A percentile compares a stretch with the other conserved stretches of the same genome.
Evolutionary conservation across 1,139 yeast genomes (phyloP).

Genomic region (Magnusiomyces magnusii): DNA sequence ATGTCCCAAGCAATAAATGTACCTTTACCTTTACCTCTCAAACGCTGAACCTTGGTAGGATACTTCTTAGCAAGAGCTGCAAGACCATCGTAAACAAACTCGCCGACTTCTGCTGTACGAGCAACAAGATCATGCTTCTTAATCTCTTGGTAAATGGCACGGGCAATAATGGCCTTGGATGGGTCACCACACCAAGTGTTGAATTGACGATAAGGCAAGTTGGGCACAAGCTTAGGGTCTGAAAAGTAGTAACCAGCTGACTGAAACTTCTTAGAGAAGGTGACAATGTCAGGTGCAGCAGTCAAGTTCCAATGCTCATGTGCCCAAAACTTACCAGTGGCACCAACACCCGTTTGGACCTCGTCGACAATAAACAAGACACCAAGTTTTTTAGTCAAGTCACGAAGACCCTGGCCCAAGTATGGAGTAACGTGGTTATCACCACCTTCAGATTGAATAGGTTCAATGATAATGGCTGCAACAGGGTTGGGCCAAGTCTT

Average conservation of each 20-base stretch:
- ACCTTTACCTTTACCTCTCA: constrained; percentile 69
- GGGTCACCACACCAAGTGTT: constrained; percentile 94
- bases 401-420: constrained; percentile 74
- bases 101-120: constrained; percentile 53
- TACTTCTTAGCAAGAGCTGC: constrained; percentile 44
- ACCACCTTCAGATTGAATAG: constrained; percentile 83
- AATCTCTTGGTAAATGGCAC: constrained; percentile 59
- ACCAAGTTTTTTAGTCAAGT: constrained; percentile 57
- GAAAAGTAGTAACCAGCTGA: constrained; percentile 79
- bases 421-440: constrained; percentile 72
- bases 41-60: constrained; percentile 45
- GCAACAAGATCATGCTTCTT: constrained; percentile 50
- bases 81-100: constrained; percentile 50
- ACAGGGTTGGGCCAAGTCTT: constrained; percentile 55
- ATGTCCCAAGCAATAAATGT: constrained; percentile 77
- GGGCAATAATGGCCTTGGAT: constrained; percentile 64
- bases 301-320: constrained; percentile 72
- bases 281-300: constrained; percentile 72
- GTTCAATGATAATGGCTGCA: constrained; percentile 72
- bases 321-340: constrained; percentile 80
- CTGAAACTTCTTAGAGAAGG: constrained; percentile 80
- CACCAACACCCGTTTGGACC: constrained; percentile 85
- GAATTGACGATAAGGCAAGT: constrained; percentile 71
- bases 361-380: constrained; percentile 71
- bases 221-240: constrained; percentile 62